phyloP scores from a whole-genome alignment of 768 basidiomycete genomes.

The Suillus subalutaceus region DNA sequence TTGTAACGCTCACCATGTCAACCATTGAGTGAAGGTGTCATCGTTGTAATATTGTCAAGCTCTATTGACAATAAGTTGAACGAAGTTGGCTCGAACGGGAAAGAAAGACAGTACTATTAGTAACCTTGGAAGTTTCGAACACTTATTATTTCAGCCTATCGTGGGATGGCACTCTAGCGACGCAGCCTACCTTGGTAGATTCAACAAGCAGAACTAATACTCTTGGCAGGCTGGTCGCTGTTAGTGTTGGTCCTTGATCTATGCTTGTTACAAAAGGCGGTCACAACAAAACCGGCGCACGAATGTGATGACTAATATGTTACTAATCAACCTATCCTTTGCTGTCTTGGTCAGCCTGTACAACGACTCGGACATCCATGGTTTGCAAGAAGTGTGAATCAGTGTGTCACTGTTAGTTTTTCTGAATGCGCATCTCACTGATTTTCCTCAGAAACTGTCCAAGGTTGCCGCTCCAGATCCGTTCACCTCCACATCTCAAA shows the following conservation, averaged over 20 bases:
- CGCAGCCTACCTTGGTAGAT: neutral
- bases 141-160: slow-evolving; percentile 10
- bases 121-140: slow-evolving; percentile 5
- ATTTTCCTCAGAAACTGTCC: slow-evolving; percentile 71
- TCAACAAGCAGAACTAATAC: slow-evolving; percentile 15
- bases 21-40: slow-evolving; percentile 28
- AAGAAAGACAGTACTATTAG: slow-evolving; percentile 6
- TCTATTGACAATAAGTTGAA: slow-evolving; percentile 28
- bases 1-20: slow-evolving; percentile 39
- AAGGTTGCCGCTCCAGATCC: slow-evolving; percentile 91
- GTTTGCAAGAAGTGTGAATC: slow-evolving; percentile 88
- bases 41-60: slow-evolving; percentile 22
- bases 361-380: slow-evolving; percentile 45
- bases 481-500: slow-evolving; percentile 70
- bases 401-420: slow-evolving; percentile 41
- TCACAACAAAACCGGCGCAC: neutral
- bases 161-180: neutral
- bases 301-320: neutral
- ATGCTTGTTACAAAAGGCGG: neutral
- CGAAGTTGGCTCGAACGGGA: slow-evolving; percentile 26
- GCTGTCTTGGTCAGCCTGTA: slow-evolving; percentile 4
- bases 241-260: neutral
- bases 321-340: slow-evolving; percentile 1
- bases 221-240: neutral
- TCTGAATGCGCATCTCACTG: slow-evolving; percentile 6